Conservation (phyloP, 768 basidiomycete genomes). For the Tulasnella sp. region DNA sequence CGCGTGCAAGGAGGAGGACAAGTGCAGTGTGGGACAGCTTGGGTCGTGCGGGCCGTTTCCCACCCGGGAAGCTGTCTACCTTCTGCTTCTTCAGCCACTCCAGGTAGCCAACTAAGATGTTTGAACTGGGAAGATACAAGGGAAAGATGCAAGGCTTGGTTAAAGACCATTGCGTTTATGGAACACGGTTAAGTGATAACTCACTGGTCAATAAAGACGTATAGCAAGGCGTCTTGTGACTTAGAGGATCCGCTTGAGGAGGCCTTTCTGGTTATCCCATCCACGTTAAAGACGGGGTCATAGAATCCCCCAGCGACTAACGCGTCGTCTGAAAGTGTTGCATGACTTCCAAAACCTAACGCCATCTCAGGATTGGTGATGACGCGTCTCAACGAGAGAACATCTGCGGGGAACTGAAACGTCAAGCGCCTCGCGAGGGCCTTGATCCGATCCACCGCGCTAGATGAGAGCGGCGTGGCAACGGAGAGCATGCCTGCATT, state of each 20-base stretch:
- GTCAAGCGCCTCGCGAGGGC: constrained; percentile 9
- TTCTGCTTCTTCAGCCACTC: constrained; percentile 51
- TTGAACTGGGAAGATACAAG: constrained; percentile 62
- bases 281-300: constrained; percentile 6
- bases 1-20: constrained; percentile 69
- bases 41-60: constrained; percentile 24
- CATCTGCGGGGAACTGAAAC: constrained; percentile 11
- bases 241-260: background rate
- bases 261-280: background rate
- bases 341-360: constrained; percentile 1
- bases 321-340: constrained; percentile 6
- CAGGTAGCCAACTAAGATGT: constrained; percentile 78
- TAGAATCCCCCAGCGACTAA: constrained; percentile 14
- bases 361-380: constrained; percentile 1
- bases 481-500: background rate
- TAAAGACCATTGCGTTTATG: too few relatives aligned
- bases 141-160: background rate
- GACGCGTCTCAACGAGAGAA: background rate
- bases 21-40: constrained; percentile 67
- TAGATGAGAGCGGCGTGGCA: background rate
- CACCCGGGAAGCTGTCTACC: background rate
- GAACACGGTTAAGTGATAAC: constrained; percentile 18
- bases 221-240: constrained; percentile 20
- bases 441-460: background rate
- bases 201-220: constrained; percentile 39